phyloP scores from a whole-genome alignment of 2,329 filamentous ascomycete species.

The Phialophora verrucosa region DNA sequence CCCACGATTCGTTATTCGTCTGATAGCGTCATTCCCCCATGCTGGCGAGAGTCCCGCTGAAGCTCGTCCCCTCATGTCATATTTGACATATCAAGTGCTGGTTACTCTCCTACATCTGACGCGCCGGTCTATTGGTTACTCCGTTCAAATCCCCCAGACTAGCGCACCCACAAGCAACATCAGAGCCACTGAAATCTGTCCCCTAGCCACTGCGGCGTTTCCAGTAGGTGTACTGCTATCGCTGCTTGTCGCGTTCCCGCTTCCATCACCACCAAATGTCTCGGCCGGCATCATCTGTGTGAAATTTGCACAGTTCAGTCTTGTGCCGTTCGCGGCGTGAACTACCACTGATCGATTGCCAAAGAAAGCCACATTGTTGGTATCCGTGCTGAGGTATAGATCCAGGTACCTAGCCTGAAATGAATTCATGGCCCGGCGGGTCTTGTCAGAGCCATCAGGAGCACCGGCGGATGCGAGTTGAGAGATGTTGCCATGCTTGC shows the following conservation, averaged over 20 bases:
- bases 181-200: neutral
- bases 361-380: constrained; percentile 54
- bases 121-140: neutral
- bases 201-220: neutral
- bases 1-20: neutral
- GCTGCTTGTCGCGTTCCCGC: constrained; percentile 4
- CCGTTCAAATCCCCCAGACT: neutral
- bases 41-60: neutral
- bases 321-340: constrained; percentile 59
- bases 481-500: constrained; percentile 70
- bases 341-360: constrained; percentile 62
- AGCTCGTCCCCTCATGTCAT: neutral
- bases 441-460: constrained; percentile 6
- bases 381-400: constrained; percentile 55
- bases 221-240: neutral
- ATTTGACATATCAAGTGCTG: neutral
- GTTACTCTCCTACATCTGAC: neutral
- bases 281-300: constrained; percentile 27
- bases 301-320: constrained; percentile 65
- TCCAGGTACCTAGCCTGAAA: constrained; percentile 53
- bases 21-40: neutral
- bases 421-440: constrained; percentile 20
- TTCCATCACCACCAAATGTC: constrained; percentile 5
- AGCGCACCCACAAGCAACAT: neutral
- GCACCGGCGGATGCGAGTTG: constrained; percentile 58